A percentile compares a stretch with the other conserved stretches of the same genome.
phyloP scores from a whole-genome alignment of 2,329 filamentous ascomycete genomes.

The Fonsecaea nubica region DNA sequence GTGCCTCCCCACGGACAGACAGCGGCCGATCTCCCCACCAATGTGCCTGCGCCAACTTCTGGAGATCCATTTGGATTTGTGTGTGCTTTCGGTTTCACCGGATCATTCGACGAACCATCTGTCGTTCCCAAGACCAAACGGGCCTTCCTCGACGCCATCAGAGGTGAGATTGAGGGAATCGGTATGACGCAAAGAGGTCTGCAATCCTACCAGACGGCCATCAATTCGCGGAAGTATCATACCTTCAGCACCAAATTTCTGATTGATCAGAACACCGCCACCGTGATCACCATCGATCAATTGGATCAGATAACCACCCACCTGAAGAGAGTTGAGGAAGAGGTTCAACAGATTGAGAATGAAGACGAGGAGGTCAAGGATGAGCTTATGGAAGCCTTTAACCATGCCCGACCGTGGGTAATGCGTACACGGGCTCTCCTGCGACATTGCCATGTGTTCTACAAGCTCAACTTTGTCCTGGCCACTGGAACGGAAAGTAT shows the following conservation, averaged over 20 bases:
- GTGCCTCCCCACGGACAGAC: background rate
- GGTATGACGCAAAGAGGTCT: constrained; percentile 23
- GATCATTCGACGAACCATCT: constrained; percentile 18
- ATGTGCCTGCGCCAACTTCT: background rate
- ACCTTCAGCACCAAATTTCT: constrained; percentile 33
- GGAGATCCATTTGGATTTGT: constrained; percentile 24
- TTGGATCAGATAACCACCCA: constrained; percentile 27
- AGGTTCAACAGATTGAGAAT: constrained; percentile 22
- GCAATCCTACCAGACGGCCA: constrained; percentile 28
- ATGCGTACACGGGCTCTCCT: constrained; percentile 26
- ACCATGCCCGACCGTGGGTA: constrained; percentile 29
- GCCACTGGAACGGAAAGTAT: constrained; percentile 23
- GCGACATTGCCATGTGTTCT: constrained; percentile 33
- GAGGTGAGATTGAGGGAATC: constrained; percentile 23
- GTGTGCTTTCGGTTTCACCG: constrained; percentile 31
- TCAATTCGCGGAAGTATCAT: constrained; percentile 32
- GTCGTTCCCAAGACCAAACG: constrained; percentile 22
- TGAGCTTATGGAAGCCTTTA: constrained; percentile 23
- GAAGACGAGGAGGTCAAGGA: constrained; percentile 25
- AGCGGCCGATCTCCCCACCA: background rate
- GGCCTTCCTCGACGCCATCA: constrained; percentile 23
- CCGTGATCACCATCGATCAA: constrained; percentile 29
- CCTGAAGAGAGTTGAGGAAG: constrained; percentile 25
- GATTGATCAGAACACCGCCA: constrained; percentile 30
- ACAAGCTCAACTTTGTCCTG: constrained; percentile 39